Percentiles rank a stretch among this genome's conserved stretches.
These are phyloP conservation scores for Pseudozyma tsukubaensis DNA, from an alignment of 1,284 basidiomycete genomes.

Conservation along the genomic window DNA sequence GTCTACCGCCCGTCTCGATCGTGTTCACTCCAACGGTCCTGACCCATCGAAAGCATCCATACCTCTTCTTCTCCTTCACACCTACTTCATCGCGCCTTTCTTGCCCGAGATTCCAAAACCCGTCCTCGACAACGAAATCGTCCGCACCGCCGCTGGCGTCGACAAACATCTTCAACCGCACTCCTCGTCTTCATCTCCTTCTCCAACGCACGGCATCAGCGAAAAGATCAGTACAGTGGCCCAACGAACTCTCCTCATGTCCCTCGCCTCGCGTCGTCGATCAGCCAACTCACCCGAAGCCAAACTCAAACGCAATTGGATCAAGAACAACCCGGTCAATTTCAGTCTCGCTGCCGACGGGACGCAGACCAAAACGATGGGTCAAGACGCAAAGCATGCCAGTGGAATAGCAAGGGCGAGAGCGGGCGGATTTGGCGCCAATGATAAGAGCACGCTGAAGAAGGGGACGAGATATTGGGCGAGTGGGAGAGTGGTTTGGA, in stretches of 20 bases:
- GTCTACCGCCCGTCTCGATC: conserved; percentile 26
- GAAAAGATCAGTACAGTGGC: conserved; percentile 35
- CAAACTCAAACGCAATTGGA: conserved; percentile 40
- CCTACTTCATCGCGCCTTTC: conserved; percentile 62
- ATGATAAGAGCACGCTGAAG: conserved; percentile 25
- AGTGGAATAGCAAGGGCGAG: neutral
- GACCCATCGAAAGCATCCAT: conserved; percentile 38
- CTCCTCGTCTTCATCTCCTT: conserved; percentile 3
- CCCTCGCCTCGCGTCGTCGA: conserved; percentile 29
- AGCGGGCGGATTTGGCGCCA: conserved; percentile 27
- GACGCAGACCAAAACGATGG: neutral
- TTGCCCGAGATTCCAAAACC: conserved; percentile 42
- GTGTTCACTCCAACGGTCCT: conserved; percentile 20
- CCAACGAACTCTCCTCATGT: conserved; percentile 38
- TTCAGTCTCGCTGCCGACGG: conserved; percentile 23
- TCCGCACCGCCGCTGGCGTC: conserved; percentile 28
- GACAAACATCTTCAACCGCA: conserved; percentile 22
- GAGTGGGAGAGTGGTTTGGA: conserved; percentile 54
- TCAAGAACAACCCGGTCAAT: conserved; percentile 45
- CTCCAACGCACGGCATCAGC: neutral
- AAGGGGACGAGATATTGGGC: conserved; percentile 52
- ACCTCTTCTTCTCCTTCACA: conserved; percentile 54
- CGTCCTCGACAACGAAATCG: conserved; percentile 30
- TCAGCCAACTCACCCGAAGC: conserved; percentile 34
- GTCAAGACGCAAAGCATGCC: too few relatives aligned